phyloP scores from a whole-genome alignment of 352 stramenopile species.

The Pythium vanterpoolii region DNA sequence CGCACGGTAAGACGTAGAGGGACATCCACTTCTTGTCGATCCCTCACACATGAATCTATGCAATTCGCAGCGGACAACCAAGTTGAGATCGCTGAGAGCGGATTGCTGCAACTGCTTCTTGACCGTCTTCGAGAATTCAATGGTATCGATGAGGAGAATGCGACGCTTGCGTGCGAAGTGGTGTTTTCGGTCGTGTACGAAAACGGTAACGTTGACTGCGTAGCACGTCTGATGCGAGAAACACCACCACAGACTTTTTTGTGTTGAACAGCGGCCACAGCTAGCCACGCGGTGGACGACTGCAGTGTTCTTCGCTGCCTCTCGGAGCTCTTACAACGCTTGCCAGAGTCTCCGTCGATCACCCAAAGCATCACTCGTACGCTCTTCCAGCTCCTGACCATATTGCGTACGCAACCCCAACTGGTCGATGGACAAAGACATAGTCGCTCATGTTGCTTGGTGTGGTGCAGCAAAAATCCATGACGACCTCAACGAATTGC shows the following conservation, averaged over 20 bases:
- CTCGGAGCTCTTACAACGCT: conserved; percentile 24
- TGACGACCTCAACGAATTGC: conserved; percentile 13
- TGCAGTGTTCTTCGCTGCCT: conserved; percentile 27
- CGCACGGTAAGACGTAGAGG: conserved; percentile 51
- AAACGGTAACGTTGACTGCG: conserved; percentile 26
- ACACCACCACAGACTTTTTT: background rate
- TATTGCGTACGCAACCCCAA: conserved; percentile 28
- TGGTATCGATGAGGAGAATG: conserved; percentile 22
- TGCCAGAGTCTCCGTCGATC: conserved; percentile 18
- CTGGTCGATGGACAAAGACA: background rate
- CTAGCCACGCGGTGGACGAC: conserved; percentile 23
- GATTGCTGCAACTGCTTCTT: conserved; percentile 32
- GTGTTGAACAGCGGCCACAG: conserved; percentile 25
- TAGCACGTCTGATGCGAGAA: background rate
- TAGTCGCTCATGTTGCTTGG: background rate
- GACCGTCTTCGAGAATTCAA: conserved; percentile 11
- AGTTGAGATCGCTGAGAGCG: conserved; percentile 31
- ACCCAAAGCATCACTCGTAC: conserved; percentile 30
- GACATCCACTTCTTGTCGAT: too few relatives aligned
- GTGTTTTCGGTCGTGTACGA: conserved; percentile 42
- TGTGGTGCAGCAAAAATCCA: conserved; percentile 1
- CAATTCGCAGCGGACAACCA: conserved; percentile 48
- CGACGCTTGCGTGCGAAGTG: conserved; percentile 24
- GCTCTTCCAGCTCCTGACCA: conserved; percentile 43
- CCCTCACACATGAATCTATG: too few relatives aligned